Percentiles rank a stretch among this genome's conserved stretches.
These are phyloP conservation scores for Cytospora paraplurivora DNA, from an alignment of 2,329 filamentous ascomycete genomes.

Conservation along the genomic window DNA sequence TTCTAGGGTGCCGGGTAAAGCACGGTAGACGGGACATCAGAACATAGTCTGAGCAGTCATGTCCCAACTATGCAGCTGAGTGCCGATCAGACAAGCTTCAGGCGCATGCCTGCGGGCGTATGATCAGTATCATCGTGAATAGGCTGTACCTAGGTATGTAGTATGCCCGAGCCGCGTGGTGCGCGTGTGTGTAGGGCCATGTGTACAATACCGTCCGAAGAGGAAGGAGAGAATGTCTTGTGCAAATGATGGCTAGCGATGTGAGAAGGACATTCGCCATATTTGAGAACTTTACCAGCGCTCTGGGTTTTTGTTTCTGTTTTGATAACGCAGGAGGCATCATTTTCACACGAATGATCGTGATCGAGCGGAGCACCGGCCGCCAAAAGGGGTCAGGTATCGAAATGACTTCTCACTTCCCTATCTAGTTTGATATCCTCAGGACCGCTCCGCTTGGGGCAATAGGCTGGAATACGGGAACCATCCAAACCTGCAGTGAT, in stretches of 20 bases:
- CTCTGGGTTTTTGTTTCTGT: not conserved
- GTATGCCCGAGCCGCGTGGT: slow-evolving; percentile 18
- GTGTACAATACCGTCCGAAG: slow-evolving; percentile 6
- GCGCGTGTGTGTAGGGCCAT: not conserved
- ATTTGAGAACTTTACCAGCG: slow-evolving; percentile 8
- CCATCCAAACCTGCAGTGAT: slow-evolving; percentile 18
- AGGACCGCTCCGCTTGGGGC: not conserved
- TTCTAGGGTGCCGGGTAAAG: not conserved
- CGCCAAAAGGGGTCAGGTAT: slow-evolving; percentile 20
- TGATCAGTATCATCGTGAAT: not conserved
- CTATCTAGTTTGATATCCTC: slow-evolving; percentile 1
- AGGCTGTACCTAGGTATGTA: not conserved
- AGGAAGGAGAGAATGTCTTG: slow-evolving; percentile 18
- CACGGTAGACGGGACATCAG: not conserved
- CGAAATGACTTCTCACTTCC: slow-evolving; percentile 7
- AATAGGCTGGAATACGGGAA: slow-evolving; percentile 12
- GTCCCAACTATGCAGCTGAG: not conserved
- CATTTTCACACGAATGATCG: slow-evolving; percentile 10
- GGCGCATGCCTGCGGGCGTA: not conserved
- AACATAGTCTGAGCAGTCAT: not conserved
- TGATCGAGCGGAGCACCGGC: slow-evolving; percentile 17
- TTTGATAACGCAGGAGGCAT: slow-evolving; percentile 9
- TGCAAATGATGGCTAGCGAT: not conserved
- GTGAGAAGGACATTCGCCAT: slow-evolving; percentile 13
- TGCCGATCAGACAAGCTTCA: not conserved